phyloP scores from a whole-genome alignment of 1,284 basidiomycete species.

The Malassezia nana region DNA sequence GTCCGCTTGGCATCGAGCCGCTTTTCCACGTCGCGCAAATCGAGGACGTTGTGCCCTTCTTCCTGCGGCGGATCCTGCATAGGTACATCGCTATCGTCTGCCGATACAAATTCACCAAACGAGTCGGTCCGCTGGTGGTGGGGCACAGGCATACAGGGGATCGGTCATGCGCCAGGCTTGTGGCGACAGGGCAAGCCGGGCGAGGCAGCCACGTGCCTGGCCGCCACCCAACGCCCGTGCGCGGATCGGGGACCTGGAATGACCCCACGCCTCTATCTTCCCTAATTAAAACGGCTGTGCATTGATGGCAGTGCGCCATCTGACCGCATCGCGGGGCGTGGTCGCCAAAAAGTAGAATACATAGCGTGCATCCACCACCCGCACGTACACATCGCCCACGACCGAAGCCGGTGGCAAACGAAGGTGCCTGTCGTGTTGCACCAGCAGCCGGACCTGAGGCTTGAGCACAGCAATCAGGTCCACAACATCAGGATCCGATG shows the following conservation, averaged over 20 bases:
- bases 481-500: background rate
- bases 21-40: constrained; percentile 37
- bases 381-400: constrained; percentile 22
- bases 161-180: background rate
- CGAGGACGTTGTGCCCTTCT: constrained; percentile 30
- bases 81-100: background rate
- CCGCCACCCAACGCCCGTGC: background rate
- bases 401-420: constrained; percentile 22
- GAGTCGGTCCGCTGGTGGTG: constrained; percentile 3
- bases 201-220: background rate
- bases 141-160: background rate
- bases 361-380: constrained; percentile 27
- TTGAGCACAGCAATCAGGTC: constrained; percentile 17
- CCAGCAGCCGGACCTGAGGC: constrained; percentile 7
- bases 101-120: constrained; percentile 16
- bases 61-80: background rate
- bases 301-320: constrained; percentile 32
- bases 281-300: constrained; percentile 14
- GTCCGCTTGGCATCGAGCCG: constrained; percentile 26
- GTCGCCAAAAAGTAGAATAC: constrained; percentile 29
- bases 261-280: background rate
- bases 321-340: constrained; percentile 22
- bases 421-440: background rate
- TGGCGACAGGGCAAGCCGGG: background rate
- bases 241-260: background rate